Evolutionary conservation across 2,329 filamentous ascomycete species (phyloP), one percentile per base, ranked within the genome.

Genomic region (Thermomyces lanuginosus): DNA sequence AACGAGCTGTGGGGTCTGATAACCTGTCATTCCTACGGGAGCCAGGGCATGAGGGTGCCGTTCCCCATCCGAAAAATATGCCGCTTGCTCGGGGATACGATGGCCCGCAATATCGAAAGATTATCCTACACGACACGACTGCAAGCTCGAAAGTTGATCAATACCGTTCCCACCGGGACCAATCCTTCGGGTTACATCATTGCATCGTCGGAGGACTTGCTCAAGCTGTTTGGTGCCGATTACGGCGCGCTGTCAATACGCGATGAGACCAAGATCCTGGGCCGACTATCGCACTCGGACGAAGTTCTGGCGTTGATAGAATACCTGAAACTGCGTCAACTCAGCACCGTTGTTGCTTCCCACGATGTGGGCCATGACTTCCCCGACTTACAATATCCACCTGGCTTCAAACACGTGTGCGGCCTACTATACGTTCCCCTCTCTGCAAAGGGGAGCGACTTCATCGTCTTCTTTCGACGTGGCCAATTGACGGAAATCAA

Each of bases 51-150:
- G 80, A 67, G 83, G n/a, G 81, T 92, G 0, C 80, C 80, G 0
- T 92, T 92, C 42, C 82, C 83, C 0, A 83, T 92, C 25, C 68
- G 83, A 8, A 92, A 92, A 49, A 86, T 92, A 75, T 92, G 83
- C 48, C 73, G 82, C 4, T 58, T 92, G 4, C 70, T 92, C 2
- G 82, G 83, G 3, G 83, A 92, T 41, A 81, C 75, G 0, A 80
- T 81, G 0, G 91, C 80, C 0, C 64, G 80, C 24, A 92, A 89
- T 38, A 86, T 92, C 19, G 83, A 92, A 48, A 64, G 82, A 16
- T 58, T 92, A 0, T 91, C 81, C 0, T 92, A 92, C 44, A 78
- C 81, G 3, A 84, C 79, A 1, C 68, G 81, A 14, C 56, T 92
- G 0, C 81, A 92, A 39, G 81, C 82, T 4, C 69, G 83, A 13